Evolutionary conservation across 2,329 filamentous ascomycete genomes (phyloP).

Genomic region (Bipolaris gigantea): DNA sequence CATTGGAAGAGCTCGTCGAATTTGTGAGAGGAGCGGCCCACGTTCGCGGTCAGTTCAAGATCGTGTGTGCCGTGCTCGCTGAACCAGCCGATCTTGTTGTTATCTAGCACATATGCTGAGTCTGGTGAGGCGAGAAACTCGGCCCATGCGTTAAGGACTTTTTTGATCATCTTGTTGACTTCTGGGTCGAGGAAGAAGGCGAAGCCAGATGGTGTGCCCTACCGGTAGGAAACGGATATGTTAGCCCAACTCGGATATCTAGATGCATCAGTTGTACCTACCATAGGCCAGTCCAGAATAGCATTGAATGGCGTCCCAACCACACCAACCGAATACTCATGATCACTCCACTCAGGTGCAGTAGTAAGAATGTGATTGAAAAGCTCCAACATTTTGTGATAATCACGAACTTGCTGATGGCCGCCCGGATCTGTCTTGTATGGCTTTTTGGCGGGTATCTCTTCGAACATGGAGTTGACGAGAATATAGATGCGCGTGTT

Average conservation of each 20-base stretch:
- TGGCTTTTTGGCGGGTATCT: conserved; percentile 63
- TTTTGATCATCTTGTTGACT: conserved; percentile 54
- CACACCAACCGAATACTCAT: conserved; percentile 45
- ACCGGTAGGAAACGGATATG: background rate
- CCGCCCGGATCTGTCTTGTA: conserved; percentile 66
- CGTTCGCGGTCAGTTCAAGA: conserved; percentile 21
- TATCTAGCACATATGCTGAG: conserved; percentile 45
- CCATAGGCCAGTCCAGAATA: conserved; percentile 62
- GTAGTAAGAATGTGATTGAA: conserved; percentile 59
- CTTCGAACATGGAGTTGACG: conserved; percentile 68
- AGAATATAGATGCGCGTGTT: conserved; percentile 68
- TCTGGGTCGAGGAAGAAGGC: conserved; percentile 50
- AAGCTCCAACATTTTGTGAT: conserved; percentile 66
- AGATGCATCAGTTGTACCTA: conserved; percentile 24
- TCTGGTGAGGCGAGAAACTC: conserved; percentile 39
- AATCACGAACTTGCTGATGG: conserved; percentile 64
- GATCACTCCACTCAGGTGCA: conserved; percentile 49
- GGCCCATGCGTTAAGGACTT: conserved; percentile 55
- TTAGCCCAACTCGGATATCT: conserved; percentile 16
- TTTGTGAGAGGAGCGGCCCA: conserved; percentile 35
- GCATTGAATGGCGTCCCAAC: conserved; percentile 61
- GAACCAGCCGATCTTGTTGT: conserved; percentile 47
- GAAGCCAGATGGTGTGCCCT: conserved; percentile 49
- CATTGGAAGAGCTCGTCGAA: conserved; percentile 66
- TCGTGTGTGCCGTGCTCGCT: conserved; percentile 44